phyloP scores from a whole-genome alignment of 495 filamentous ascomycete species.

The Glutinoglossum americanum region DNA sequence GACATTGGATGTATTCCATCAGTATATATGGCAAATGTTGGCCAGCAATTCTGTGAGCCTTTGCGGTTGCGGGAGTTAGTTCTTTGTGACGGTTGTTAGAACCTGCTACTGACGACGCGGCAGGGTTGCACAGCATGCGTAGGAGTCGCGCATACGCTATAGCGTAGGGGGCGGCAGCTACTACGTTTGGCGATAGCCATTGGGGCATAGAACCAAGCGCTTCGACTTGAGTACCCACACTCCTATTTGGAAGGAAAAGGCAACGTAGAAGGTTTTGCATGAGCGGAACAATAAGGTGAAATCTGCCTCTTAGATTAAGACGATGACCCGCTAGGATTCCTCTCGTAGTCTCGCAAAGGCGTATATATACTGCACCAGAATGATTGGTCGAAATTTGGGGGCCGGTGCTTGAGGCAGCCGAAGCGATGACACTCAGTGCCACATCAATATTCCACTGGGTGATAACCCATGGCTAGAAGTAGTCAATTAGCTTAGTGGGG shows the following conservation, averaged over 20 bases:
- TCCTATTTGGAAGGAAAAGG: slow-evolving; percentile 25
- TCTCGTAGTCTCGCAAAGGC: slow-evolving; percentile 35
- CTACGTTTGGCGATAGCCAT: slow-evolving; percentile 23
- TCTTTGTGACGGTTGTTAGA: slow-evolving; percentile 17
- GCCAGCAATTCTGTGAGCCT: slow-evolving; percentile 51
- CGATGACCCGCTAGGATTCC: slow-evolving; percentile 36
- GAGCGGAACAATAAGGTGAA: slow-evolving; percentile 41
- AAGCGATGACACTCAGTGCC: slow-evolving; percentile 23
- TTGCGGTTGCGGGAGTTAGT: slow-evolving; percentile 56
- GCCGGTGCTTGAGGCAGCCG: slow-evolving; percentile 30
- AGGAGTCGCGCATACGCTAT: slow-evolving; percentile 47
- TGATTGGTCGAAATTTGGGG: slow-evolving; percentile 19
- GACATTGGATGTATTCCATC: slow-evolving; percentile 45
- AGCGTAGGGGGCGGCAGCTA: slow-evolving; percentile 27
- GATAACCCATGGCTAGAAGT: slow-evolving; percentile 25
- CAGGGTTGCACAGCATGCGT: slow-evolving; percentile 59
- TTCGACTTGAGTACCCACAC: not conserved
- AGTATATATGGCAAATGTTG: slow-evolving; percentile 54
- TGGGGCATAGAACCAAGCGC: slow-evolving; percentile 15
- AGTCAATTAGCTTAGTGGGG: not conserved
- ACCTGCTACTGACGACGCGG: slow-evolving; percentile 43
- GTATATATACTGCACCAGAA: slow-evolving; percentile 33
- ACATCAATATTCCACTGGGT: slow-evolving; percentile 51
- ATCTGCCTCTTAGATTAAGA: slow-evolving; percentile 43
- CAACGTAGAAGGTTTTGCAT: slow-evolving; percentile 41